phyloP scores from a whole-genome alignment of 2,329 filamentous ascomycete species.

The Fusarium begoniae region DNA sequence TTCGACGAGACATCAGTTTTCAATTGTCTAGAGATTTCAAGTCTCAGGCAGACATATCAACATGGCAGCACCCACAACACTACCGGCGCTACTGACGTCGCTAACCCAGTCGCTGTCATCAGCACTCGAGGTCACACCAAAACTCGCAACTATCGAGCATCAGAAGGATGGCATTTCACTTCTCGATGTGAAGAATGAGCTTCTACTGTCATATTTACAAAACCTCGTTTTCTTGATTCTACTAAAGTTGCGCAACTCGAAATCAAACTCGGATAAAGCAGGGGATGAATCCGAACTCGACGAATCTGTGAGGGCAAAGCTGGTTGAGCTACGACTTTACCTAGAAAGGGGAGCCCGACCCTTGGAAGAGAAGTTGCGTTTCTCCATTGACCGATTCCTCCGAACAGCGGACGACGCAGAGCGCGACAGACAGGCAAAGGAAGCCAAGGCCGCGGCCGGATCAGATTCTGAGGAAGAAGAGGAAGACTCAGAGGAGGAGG shows the following conservation, averaged over 20 bases:
- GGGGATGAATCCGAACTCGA: slow-evolving; percentile 62
- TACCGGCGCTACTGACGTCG: slow-evolving; percentile 61
- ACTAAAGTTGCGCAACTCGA: slow-evolving; percentile 75
- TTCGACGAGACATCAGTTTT: slow-evolving; percentile 31
- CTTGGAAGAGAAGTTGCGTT: slow-evolving; percentile 88
- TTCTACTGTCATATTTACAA: slow-evolving; percentile 95
- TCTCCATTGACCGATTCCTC: slow-evolving; percentile 95
- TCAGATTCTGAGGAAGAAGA: slow-evolving; percentile 44
- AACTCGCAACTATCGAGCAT: slow-evolving; percentile 70
- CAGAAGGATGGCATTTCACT: slow-evolving; percentile 90
- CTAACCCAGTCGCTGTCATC: slow-evolving; percentile 68
- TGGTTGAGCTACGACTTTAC: slow-evolving; percentile 92
- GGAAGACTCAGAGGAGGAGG: slow-evolving; percentile 51
- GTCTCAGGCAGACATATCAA: slow-evolving; percentile 40
- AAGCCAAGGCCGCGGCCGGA: slow-evolving; percentile 39
- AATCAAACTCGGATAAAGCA: slow-evolving; percentile 34
- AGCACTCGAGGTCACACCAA: slow-evolving; percentile 73
- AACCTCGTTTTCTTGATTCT: slow-evolving; percentile 90
- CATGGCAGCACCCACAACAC: slow-evolving; percentile 60
- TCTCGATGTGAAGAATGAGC: slow-evolving; percentile 94
- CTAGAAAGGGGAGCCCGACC: slow-evolving; percentile 92
- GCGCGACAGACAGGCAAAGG: slow-evolving; percentile 52
- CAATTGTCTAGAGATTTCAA: slow-evolving; percentile 16
- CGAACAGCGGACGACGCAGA: slow-evolving; percentile 83
- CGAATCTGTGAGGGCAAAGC: slow-evolving; percentile 77